Evolutionary conservation across 2,329 filamentous ascomycete genomes (phyloP).

Genomic region (Lasiodiplodia sp.): DNA sequence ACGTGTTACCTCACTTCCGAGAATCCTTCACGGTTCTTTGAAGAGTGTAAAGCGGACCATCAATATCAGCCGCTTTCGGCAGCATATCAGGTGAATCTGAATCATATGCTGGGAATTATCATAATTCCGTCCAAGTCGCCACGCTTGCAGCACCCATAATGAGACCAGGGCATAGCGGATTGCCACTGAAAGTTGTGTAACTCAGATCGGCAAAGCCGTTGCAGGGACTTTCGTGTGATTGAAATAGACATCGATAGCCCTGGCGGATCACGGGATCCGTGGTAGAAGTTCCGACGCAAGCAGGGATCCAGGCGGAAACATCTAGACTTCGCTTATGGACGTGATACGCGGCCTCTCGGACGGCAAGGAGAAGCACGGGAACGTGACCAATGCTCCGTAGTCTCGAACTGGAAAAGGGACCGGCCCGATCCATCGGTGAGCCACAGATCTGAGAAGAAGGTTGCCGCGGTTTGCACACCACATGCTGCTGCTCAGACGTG

Average conservation of each 20-base stretch:
- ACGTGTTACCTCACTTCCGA: background rate
- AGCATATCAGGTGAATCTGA: background rate
- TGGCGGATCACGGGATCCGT: background rate
- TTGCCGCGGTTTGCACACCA: background rate
- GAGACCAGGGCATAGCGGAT: constrained; percentile 5
- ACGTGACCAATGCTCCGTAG: constrained; percentile 13
- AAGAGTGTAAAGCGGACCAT: background rate
- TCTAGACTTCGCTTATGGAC: background rate
- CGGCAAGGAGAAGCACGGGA: background rate
- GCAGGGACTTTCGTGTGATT: constrained; percentile 15
- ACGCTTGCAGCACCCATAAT: constrained; percentile 14
- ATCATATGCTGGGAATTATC: background rate
- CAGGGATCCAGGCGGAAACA: background rate
- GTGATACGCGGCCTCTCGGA: background rate
- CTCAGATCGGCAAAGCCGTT: constrained; percentile 20
- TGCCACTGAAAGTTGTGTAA: background rate
- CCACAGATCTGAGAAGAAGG: constrained; percentile 7
- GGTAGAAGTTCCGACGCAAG: background rate
- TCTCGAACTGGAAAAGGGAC: constrained; percentile 21
- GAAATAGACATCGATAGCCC: background rate
- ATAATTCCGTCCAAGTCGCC: background rate
- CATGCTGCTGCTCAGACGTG: background rate
- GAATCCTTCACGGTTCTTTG: background rate
- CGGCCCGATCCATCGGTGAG: constrained; percentile 24
- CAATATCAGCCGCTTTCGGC: background rate